phyloP scores from a whole-genome alignment of 2,329 filamentous ascomycete genomes.

The Colletotrichum sp. region DNA sequence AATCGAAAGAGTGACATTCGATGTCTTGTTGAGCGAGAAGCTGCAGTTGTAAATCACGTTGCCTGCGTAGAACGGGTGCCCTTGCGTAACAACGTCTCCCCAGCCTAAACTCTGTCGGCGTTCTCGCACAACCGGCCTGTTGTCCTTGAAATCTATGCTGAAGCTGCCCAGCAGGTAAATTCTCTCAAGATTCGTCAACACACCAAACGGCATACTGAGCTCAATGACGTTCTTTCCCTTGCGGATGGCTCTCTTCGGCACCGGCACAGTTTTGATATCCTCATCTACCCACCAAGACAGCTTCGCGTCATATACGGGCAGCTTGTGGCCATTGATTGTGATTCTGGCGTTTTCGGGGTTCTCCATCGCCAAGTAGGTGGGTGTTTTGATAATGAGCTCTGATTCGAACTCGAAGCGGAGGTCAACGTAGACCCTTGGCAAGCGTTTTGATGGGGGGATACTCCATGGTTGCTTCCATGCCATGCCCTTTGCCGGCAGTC shows the following conservation, averaged over 20 bases:
- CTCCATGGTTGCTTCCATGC: conserved; percentile 33
- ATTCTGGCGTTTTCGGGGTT: conserved; percentile 26
- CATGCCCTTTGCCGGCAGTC: conserved; percentile 28
- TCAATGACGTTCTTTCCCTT: conserved; percentile 26
- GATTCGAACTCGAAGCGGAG: conserved; percentile 31
- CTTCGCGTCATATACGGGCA: background rate
- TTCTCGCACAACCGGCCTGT: background rate
- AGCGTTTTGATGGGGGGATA: conserved; percentile 23
- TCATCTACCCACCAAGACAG: conserved; percentile 35
- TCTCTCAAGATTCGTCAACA: conserved; percentile 32
- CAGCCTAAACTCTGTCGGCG: conserved; percentile 20
- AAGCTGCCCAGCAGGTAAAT: conserved; percentile 34
- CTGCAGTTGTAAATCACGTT: conserved; percentile 26
- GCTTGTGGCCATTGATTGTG: conserved; percentile 21
- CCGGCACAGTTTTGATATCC: conserved; percentile 26
- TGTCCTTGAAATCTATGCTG: conserved; percentile 22
- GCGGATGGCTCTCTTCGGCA: conserved; percentile 25
- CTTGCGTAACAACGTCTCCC: conserved; percentile 30
- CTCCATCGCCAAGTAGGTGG: conserved; percentile 29
- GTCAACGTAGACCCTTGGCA: conserved; percentile 21
- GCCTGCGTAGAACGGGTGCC: conserved; percentile 27
- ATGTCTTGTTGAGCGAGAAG: background rate
- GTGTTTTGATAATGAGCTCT: conserved; percentile 1
- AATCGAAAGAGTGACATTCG: conserved; percentile 1
- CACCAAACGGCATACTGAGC: conserved; percentile 29